Conservation (phyloP, 306 rosid genomes). For the Quercus variabilis region DNA sequence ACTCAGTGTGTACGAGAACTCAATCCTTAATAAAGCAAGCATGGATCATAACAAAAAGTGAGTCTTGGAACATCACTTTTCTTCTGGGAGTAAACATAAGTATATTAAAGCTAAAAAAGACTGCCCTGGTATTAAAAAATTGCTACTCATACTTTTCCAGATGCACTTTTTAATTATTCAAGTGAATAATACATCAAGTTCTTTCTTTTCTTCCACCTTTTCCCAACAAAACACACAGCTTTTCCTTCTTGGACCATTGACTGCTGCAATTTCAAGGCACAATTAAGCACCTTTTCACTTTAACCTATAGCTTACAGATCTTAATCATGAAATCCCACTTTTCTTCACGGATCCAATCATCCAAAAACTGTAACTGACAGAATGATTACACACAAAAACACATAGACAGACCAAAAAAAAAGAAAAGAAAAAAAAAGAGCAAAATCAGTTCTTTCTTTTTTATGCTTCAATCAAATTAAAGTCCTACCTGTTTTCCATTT, state of each 20-base stretch:
- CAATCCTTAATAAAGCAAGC: background rate
- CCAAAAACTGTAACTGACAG: slow-evolving; percentile 20
- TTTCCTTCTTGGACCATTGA: slow-evolving; percentile 25
- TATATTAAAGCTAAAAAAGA: slow-evolving; percentile 1
- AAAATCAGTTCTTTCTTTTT: background rate
- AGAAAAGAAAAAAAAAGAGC: background rate
- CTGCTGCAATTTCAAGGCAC: slow-evolving; percentile 8
- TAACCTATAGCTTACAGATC: slow-evolving; percentile 22
- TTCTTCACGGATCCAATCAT: slow-evolving; percentile 33
- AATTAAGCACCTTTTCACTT: slow-evolving; percentile 28
- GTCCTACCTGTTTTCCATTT: slow-evolving; percentile 58
- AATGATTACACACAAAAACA: slow-evolving; percentile 3
- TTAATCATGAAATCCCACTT: slow-evolving; percentile 41
- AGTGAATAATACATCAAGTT: slow-evolving; percentile 9
- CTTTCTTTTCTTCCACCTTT: slow-evolving; percentile 13
- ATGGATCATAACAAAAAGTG: slow-evolving; percentile 2
- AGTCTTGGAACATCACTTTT: slow-evolving; percentile 6
- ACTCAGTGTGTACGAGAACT: background rate
- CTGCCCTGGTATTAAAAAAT: background rate
- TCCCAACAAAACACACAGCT: slow-evolving; percentile 1
- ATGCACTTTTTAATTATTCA: slow-evolving; percentile 18
- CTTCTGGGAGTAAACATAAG: background rate
- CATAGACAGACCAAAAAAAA: background rate
- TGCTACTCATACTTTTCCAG: slow-evolving; percentile 22
- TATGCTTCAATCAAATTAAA: background rate